Evolutionary conservation across 305 asterid genomes (phyloP), one percentile per base, ranked within the genome.

Genomic region (Caryopteris hybrid): DNA sequence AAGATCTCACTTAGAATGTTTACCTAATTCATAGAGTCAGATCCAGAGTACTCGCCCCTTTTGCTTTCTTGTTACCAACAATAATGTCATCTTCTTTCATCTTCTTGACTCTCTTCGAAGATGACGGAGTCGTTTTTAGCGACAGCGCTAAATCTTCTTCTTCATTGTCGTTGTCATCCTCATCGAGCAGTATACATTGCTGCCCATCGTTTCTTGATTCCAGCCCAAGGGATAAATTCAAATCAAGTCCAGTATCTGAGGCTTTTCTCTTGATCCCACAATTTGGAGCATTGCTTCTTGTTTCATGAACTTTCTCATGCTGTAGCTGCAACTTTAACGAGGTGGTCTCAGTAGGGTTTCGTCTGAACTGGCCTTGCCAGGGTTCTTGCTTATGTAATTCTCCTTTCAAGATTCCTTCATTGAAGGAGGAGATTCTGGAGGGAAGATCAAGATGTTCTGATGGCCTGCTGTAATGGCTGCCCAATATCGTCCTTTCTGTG

Each of bases 11-110:
- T 91, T 80, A 90, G 95, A 91, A 86, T 79, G 66, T 45, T 38
- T 9, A 33, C 72, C 76, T 42, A 84, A 91, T 88, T 86, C 96
- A 91, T 80, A 91, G 87, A 91, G 95, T 91, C 90, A 91, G 97
- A 91, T 88, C 95, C 61, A 91, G 96, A 84, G 92, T 88, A 91
- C 97, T 91, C 73, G 78, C 82, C 86, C 83, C 74, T 76, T 76
- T 80, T 47, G 73, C 84, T 63, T 67, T 81, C 68, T 80, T 75
- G 34, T 16, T 34, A 36, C 64, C 74, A 58, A 11, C 57, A 55
- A 7, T 71, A 50, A 3, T 57, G 64, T 6, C 10, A 42, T 70
- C 80, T 33, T 63, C 81, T 63, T 66, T 73, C 74, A 66, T 14
- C 75, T 70, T 83, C 83, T 69, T 81, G 11, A 8, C 21, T 45